These are phyloP conservation scores for Brassica napus DNA, from an alignment of 345 rosid genomes.

Conservation along the genomic window Da-Ae NC_063441.1:22042001-22042500, in stretches of 20 bases:
- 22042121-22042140: neutral
- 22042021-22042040: conserved; percentile 18
- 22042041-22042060: neutral
- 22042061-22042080: conserved; percentile 22
- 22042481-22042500: conserved; percentile 82
- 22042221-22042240: conserved; percentile 80
- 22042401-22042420: conserved; percentile 39
- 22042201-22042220: neutral
- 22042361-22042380: neutral
- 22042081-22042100: conserved; percentile 37
- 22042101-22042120: conserved; percentile 90
- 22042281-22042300: conserved; percentile 83
- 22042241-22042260: conserved; percentile 99
- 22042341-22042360: neutral
- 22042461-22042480: conserved; percentile 98
- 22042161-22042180: neutral
- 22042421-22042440: conserved; percentile 99
- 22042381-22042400: neutral
- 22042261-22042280: conserved; percentile 96
- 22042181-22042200: neutral
- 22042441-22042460: conserved; percentile 98
- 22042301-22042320: conserved; percentile 12
- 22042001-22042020: conserved; percentile 25
- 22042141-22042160: neutral
- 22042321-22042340: neutral